These are phyloP conservation scores for Geum urbanum DNA, from an alignment of 306 rosid genomes.

Conservation along the genomic window DNA sequence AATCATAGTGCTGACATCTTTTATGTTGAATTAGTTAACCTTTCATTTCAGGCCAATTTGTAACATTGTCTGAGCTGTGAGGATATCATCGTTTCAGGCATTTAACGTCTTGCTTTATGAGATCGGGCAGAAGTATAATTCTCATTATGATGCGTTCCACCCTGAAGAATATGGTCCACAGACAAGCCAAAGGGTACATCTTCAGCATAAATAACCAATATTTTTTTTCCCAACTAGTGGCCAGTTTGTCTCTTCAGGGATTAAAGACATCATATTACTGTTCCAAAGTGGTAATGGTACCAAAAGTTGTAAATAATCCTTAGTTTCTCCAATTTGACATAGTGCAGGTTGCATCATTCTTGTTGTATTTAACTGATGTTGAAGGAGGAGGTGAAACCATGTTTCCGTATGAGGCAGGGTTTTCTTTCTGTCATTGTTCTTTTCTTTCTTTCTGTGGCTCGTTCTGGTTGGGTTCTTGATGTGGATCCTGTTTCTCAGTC, in stretches of 20 bases:
- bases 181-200: slow-evolving; percentile 70
- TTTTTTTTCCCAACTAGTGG: slow-evolving; percentile 4
- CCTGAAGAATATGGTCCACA: slow-evolving; percentile 62
- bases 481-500: slow-evolving; percentile 15
- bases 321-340: slow-evolving; percentile 1
- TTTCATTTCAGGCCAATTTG: slow-evolving; percentile 40
- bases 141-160: slow-evolving; percentile 71
- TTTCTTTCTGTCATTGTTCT: background rate
- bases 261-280: background rate
- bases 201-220: slow-evolving; percentile 11
- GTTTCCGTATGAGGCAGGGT: slow-evolving; percentile 78
- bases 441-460: background rate
- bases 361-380: slow-evolving; percentile 81
- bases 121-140: slow-evolving; percentile 70
- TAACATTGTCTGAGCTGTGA: slow-evolving; percentile 37
- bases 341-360: slow-evolving; percentile 72
- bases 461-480: background rate
- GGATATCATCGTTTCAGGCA: slow-evolving; percentile 69
- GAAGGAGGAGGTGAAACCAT: slow-evolving; percentile 81
- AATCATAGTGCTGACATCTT: background rate
- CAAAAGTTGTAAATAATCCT: background rate
- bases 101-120: slow-evolving; percentile 77
- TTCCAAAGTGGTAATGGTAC: background rate
- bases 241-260: background rate
- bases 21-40: slow-evolving; percentile 36